These are phyloP conservation scores for Magnolia kwangsiensis DNA, from an alignment of 164 flowering plant genomes.

Conservation along the genomic window DNA sequence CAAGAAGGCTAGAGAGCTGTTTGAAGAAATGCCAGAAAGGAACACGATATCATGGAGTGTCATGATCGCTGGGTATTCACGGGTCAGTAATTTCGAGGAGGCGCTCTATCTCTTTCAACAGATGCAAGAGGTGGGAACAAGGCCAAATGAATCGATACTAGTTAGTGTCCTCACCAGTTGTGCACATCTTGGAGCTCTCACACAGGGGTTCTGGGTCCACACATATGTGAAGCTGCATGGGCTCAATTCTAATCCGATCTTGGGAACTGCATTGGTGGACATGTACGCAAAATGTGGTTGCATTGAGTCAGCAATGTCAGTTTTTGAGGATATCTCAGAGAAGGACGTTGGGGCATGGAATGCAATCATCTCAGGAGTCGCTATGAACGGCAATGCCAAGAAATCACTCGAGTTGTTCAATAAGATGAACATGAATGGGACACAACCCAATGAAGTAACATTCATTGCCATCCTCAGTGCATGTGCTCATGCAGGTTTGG, in stretches of 20 bases:
- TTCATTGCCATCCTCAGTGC: conserved; percentile 54
- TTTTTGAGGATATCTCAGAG: conserved; percentile 42
- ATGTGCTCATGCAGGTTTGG: conserved; percentile 60
- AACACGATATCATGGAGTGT: conserved; percentile 65
- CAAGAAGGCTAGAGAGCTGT: conserved; percentile 39
- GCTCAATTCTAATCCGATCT: conserved; percentile 33
- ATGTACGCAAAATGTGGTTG: conserved; percentile 69
- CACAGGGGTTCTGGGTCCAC: conserved; percentile 64
- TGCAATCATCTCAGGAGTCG: conserved; percentile 58
- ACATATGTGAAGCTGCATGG: conserved; percentile 34
- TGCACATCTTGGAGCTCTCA: conserved; percentile 61
- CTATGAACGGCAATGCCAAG: conserved; percentile 47
- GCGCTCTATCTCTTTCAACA: conserved; percentile 41
- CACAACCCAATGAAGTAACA: conserved; percentile 53
- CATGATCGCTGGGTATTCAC: conserved; percentile 54
- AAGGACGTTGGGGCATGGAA: conserved; percentile 69
- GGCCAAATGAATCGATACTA: conserved; percentile 56
- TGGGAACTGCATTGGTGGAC: conserved; percentile 65
- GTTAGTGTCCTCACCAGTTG: conserved; percentile 60
- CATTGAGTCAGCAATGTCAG: conserved; percentile 41
- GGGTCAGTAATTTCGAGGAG: conserved; percentile 44
- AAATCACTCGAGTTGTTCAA: conserved; percentile 46
- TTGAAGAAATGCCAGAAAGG: conserved; percentile 57
- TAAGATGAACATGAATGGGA: conserved; percentile 37
- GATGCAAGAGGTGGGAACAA: conserved; percentile 44